Evolutionary conservation across 164 flowering plant genomes (phyloP).

Genomic region (Stephania cephalantha): DNA sequence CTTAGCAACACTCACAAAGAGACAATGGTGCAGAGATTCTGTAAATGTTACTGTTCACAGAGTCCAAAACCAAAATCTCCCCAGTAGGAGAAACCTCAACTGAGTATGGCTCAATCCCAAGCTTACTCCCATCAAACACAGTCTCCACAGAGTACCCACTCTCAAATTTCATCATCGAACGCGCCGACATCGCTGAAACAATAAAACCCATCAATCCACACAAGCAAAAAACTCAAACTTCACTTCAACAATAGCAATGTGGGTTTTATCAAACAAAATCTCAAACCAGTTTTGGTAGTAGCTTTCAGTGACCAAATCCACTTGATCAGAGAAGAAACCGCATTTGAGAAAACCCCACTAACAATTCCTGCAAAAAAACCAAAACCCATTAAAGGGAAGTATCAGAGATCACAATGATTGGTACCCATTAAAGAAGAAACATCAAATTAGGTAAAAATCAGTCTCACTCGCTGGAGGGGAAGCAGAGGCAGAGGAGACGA

Average conservation of each 20-base stretch:
- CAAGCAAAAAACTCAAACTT: constrained; percentile 6
- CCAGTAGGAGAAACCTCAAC: constrained; percentile 72
- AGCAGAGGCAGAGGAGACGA: constrained; percentile 43
- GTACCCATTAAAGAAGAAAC: background rate
- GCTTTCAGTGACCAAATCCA: constrained; percentile 72
- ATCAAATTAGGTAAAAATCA: background rate
- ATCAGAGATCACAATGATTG: background rate
- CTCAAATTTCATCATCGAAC: constrained; percentile 90
- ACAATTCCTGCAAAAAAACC: constrained; percentile 60
- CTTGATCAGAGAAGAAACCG: constrained; percentile 55
- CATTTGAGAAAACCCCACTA: constrained; percentile 63
- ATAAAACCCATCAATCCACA: constrained; percentile 14
- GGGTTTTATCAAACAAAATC: constrained; percentile 9
- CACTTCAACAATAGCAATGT: constrained; percentile 12
- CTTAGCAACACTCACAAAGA: constrained; percentile 45
- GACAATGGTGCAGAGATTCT: constrained; percentile 74
- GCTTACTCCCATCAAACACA: constrained; percentile 96
- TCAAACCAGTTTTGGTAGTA: constrained; percentile 63
- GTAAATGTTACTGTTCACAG: constrained; percentile 80
- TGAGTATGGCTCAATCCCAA: constrained; percentile 83
- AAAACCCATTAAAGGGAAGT: background rate
- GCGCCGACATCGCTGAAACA: constrained; percentile 54
- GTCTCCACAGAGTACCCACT: constrained; percentile 92
- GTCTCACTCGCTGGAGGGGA: constrained; percentile 66
- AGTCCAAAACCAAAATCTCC: constrained; percentile 83